These are phyloP conservation scores for Geotrichum fermentans DNA, from an alignment of 1,139 yeast genomes.

Conservation along the genomic window DNA sequence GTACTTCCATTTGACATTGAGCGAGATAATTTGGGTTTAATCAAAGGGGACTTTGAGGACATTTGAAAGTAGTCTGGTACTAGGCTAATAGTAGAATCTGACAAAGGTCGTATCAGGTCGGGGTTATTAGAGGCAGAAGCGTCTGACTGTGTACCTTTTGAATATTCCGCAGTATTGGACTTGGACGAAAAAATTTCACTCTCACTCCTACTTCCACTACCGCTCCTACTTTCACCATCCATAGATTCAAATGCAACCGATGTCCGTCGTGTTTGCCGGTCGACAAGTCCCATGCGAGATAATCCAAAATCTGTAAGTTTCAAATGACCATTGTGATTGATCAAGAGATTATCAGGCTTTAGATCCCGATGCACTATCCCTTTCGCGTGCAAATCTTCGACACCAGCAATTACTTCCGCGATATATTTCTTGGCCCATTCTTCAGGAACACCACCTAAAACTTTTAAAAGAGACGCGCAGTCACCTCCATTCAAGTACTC, in stretches of 20 bases:
- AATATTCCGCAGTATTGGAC: too few species aligned
- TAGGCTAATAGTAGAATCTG: slow-evolving; percentile 29
- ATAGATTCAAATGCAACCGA: slow-evolving; percentile 18
- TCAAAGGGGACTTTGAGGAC: background rate
- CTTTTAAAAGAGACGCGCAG: slow-evolving; percentile 77
- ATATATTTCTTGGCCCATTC: slow-evolving; percentile 79
- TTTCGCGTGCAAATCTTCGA: slow-evolving; percentile 76
- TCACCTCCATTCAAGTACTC: slow-evolving; percentile 96
- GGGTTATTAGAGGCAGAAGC: background rate
- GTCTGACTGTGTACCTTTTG: background rate
- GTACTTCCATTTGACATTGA: slow-evolving; percentile 14
- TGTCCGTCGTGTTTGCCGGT: slow-evolving; percentile 59
- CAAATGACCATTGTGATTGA: slow-evolving; percentile 81
- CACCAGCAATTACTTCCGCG: slow-evolving; percentile 87
- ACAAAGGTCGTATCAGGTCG: background rate
- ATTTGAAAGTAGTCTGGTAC: slow-evolving; percentile 32
- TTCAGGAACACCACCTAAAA: slow-evolving; percentile 74
- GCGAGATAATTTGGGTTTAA: slow-evolving; percentile 9
- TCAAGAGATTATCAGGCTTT: slow-evolving; percentile 88
- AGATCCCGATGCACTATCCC: slow-evolving; percentile 93
- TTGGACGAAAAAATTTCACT: too few species aligned
- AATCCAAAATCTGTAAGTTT: slow-evolving; percentile 93
- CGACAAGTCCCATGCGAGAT: slow-evolving; percentile 80
- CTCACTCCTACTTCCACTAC: too few species aligned
- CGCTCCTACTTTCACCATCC: too few species aligned